Base-by-base conservation (phyloP, 192 early-diverging fungal genomes). In the Allomyces arbusculus region DNA sequence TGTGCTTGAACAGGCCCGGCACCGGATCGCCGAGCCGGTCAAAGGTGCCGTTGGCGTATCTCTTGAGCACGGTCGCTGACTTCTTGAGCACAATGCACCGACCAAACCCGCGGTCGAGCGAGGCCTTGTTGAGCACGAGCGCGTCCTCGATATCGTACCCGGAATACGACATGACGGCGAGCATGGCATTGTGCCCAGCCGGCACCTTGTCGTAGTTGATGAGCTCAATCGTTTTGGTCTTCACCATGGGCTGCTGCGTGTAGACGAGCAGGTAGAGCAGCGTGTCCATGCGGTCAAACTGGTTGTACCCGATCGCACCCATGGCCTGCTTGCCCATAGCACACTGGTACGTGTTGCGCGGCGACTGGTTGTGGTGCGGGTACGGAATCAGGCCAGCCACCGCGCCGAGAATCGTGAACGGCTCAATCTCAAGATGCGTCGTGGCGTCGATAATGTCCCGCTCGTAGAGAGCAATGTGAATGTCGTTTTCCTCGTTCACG, bases 241-340 rank as follows among this genome's bases (percentile, higher is more conserved):
- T 91, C 62, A 98, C 95, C 91, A 98, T 94, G 5, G 95, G 95
- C 71, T 96, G 91, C 73, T 92, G 89, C 45, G 93, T 91, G 70
- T 96, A 98, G 25, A 90, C 89, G 88, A 96, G 88, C 63, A 96
- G 78, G 77, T 98, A 95, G 20, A 95, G 76, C 61, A 96, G 75
- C 10, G 92, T 96, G 74, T 98, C 95, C 66, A 95, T 93, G 64
- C 95, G 82, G 69, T 87, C 86, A 23, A 95, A 71, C 78, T 96
- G 92, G 71, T 98, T 98, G 70, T 92, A 94, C 10, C 85, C 92
- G 64, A 95, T 95, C 20, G 90, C 89, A 20, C 95, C 95, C 64
- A 98, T 98, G 44, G 95, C 93, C 78, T 98, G 95, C 73, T 98
- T 98, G 69, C 92, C 92, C 95, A 98, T 98, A 73, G 93, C 93